Conservation (phyloP, 1,139 yeast species). For the Kodamaea ohmeri region DNA sequence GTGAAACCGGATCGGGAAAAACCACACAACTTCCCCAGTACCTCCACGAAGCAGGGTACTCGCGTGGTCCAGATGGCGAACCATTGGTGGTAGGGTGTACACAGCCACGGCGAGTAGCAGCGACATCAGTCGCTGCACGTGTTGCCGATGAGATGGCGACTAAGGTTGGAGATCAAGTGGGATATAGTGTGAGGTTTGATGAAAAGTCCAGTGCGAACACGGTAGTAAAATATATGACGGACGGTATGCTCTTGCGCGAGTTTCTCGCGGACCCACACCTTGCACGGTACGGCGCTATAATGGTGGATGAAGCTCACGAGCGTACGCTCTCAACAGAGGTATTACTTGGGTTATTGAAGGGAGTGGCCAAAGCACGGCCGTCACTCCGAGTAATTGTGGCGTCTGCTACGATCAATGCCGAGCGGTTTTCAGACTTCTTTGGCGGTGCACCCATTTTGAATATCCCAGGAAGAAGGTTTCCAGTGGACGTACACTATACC, state of each 20-base stretch:
- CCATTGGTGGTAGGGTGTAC: constrained; percentile 74
- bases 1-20: constrained; percentile 97
- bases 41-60: constrained; percentile 77
- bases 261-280: constrained; percentile 74
- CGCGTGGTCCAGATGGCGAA: constrained; percentile 35
- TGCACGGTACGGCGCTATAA: constrained; percentile 68
- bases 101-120: constrained; percentile 95
- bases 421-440: constrained; percentile 77
- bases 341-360: constrained; percentile 77
- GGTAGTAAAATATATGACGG: constrained; percentile 81
- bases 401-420: constrained; percentile 92
- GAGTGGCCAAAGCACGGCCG: constrained; percentile 57
- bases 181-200: constrained; percentile 85
- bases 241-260: constrained; percentile 89
- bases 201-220: constrained; percentile 66
- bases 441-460: constrained; percentile 80
- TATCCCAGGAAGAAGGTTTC: constrained; percentile 86
- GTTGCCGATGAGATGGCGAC: constrained; percentile 86
- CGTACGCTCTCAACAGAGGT: constrained; percentile 91
- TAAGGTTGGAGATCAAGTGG: constrained; percentile 73
- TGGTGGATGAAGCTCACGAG: constrained; percentile 98
- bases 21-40: constrained; percentile 95
- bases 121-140: constrained; percentile 87
- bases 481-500: constrained; percentile 85
- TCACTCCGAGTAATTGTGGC: constrained; percentile 78